Evolutionary conservation across 352 stramenopile genomes (phyloP), one percentile per base, ranked within the genome.

Genomic region (Discostella stelligera): DNA sequence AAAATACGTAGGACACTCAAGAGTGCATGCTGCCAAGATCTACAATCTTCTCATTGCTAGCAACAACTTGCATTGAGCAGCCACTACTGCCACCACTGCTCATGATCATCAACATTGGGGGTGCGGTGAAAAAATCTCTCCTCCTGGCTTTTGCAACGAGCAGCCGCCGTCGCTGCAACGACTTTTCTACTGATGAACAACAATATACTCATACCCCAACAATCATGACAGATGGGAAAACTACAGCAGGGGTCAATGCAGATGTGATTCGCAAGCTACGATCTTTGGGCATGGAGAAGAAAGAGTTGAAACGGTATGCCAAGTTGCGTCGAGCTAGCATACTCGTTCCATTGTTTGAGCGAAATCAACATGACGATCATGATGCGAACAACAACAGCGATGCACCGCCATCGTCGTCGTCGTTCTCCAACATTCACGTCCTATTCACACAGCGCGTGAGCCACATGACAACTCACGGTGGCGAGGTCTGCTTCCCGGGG

Each of bases 401-500:
- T 37, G 69, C 32, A 41, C 9, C 32, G 9, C 9, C 32, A 41
- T 3, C 32, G 9, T 3, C 32, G 9, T 41, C 32, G 9, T 41
- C 32, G 9, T 41, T n/a, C n/a, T n/a, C 63, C 46, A 72, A 80
- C 59, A n/a, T 74, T 16, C 61, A 86, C 23, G 72, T 90, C 0
- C 53, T 91, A 16, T 76, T 91, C 39, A 90, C 82, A 25, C 80
- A 89, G 76, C 92, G 96, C 7, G 96, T 95, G 37, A 79, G 91
- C 20, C 94, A 91, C 0, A 89, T 98, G 20, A 91, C 89, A 64
- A 96, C 95, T 62, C 95, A 98, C 89, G 96, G 96, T 70, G 96
- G 96, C 37, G 94, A 99, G 84, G 94, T 98, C 10, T 98, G 96
- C 84, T 98, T 98, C 79, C 96, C 96, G 0, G 96, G 96, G 4